Evolutionary conservation across 768 basidiomycete genomes (phyloP).

Genomic region (Lactarius tabidus): DNA sequence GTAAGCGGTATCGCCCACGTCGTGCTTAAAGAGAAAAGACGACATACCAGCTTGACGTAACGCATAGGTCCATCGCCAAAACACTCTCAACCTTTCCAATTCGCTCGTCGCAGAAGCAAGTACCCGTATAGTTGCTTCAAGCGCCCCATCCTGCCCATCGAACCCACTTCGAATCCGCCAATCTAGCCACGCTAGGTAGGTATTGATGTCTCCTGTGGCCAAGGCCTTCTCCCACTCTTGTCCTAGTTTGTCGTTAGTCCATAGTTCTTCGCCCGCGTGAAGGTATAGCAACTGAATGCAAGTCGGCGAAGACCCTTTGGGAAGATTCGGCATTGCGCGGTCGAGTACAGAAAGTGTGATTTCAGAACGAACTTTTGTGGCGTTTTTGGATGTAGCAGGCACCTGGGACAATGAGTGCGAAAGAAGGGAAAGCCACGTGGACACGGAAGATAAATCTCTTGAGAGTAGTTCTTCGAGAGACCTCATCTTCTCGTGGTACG

Average conservation of each 20-base stretch:
- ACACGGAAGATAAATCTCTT: conserved; percentile 47
- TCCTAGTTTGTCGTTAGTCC: conserved; percentile 50
- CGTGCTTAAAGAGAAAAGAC: conserved; percentile 13
- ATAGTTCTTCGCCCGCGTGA: conserved; percentile 67
- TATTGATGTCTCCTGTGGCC: conserved; percentile 45
- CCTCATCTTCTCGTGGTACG: conserved; percentile 59
- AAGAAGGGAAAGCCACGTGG: conserved; percentile 61
- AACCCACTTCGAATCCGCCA: conserved; percentile 56
- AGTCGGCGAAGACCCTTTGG: conserved; percentile 46
- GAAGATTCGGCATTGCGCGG: conserved; percentile 57
- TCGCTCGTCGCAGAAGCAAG: conserved; percentile 46
- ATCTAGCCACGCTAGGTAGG: conserved; percentile 80
- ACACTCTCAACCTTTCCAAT: conserved; percentile 50
- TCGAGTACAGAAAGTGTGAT: conserved; percentile 62
- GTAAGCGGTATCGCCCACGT: background rate
- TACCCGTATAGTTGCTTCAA: conserved; percentile 49
- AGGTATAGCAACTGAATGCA: conserved; percentile 60
- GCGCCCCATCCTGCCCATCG: conserved; percentile 48
- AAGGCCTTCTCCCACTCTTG: conserved; percentile 72
- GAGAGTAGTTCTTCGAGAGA: conserved; percentile 52
- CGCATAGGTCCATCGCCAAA: conserved; percentile 66
- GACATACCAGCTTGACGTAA: conserved; percentile 62
- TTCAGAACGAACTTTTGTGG: conserved; percentile 62
- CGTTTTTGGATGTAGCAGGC: conserved; percentile 63
- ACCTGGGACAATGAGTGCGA: conserved; percentile 59